Conservation (phyloP, 1,139 yeast species). For the Blastobotrys aristatus region DNA sequence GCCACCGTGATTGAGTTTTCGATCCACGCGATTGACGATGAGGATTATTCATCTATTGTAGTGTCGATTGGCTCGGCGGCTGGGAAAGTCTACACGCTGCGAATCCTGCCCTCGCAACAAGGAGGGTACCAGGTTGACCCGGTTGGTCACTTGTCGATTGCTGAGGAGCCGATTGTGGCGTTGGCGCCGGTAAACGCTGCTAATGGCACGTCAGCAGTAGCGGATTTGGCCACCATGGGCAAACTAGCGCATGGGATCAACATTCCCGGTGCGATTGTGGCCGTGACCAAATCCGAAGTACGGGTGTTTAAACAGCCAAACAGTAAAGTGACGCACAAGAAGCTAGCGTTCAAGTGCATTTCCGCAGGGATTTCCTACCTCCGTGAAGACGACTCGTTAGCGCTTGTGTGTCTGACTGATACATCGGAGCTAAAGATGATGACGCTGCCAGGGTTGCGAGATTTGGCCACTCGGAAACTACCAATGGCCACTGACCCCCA, state of each 20-base stretch:
- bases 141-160: constrained; percentile 47
- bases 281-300: constrained; percentile 57
- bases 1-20: constrained; percentile 68
- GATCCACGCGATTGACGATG: constrained; percentile 59
- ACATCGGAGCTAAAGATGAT: constrained; percentile 42
- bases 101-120: constrained; percentile 58
- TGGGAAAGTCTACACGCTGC: constrained; percentile 68
- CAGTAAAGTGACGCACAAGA: constrained; percentile 47
- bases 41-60: constrained; percentile 63
- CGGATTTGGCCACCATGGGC: constrained; percentile 55
- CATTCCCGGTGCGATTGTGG: constrained; percentile 58
- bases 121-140: constrained; percentile 66
- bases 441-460: constrained; percentile 51
- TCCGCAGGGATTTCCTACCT: constrained; percentile 55
- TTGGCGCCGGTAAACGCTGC: constrained; percentile 55
- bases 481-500: constrained; percentile 41
- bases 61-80: constrained; percentile 72
- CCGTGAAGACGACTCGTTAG: constrained; percentile 39
- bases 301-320: constrained; percentile 60
- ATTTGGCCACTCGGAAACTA: constrained; percentile 40
- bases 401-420: constrained; percentile 39
- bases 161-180: constrained; percentile 46
- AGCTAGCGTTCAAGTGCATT: constrained; percentile 38
- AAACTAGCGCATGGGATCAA: constrained; percentile 58
- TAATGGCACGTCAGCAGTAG: constrained; percentile 59